Conservation (phyloP, 441 rosid genomes). For the Gossypium laxum region DNA sequence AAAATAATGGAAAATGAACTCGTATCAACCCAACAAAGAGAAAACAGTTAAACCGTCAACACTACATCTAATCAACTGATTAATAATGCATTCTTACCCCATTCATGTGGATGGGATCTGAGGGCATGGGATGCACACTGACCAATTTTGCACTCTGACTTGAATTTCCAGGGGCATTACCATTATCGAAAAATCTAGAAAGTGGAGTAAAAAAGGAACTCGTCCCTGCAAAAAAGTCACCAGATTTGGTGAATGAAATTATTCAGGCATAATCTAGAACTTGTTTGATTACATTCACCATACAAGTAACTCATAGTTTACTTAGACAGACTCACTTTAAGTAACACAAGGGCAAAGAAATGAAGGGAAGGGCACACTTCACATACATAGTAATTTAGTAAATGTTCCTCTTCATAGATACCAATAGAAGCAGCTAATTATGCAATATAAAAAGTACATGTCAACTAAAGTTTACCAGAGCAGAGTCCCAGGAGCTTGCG, state of each 20-base stretch:
- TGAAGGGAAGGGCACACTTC: neutral
- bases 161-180: conserved; percentile 26
- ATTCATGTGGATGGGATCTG: conserved; percentile 24
- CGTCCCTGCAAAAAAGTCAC: conserved; percentile 34
- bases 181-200: conserved; percentile 38
- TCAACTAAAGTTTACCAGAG: conserved; percentile 48
- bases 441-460: conserved; percentile 11
- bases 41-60: too few species aligned
- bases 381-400: neutral
- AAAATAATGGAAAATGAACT: neutral
- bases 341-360: neutral
- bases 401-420: conserved; percentile 10
- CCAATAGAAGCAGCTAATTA: conserved; percentile 16
- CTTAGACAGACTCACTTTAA: neutral
- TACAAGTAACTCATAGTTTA: neutral
- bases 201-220: conserved; percentile 47
- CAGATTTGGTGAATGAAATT: conserved; percentile 13
- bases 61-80: neutral
- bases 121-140: conserved; percentile 41
- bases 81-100: conserved; percentile 29
- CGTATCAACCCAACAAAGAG: too few species aligned
- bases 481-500: conserved; percentile 84
- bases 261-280: conserved; percentile 9
- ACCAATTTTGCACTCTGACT: conserved; percentile 30
- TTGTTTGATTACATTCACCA: neutral